Base-by-base conservation (phyloP, 2,329 filamentous ascomycete species). In the Incumbomyces delicatus region DNA sequence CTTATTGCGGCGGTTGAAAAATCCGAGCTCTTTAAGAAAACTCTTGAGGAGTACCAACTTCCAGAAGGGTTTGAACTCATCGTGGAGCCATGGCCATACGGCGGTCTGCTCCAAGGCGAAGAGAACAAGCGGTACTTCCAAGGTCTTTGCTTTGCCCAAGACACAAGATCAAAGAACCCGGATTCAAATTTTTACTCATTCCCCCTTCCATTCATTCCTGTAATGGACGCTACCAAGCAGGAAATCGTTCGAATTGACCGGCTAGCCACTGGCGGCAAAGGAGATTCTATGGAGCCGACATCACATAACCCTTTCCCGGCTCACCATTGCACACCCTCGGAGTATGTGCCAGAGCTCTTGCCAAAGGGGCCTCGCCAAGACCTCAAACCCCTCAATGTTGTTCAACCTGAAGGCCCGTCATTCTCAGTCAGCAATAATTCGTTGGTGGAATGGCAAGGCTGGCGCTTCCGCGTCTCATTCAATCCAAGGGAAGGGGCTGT, bases 401-500 rank as follows among this genome's bases (percentile, higher is more conserved):
- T 78, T 1, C 85, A 90, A 52, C 78, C 78, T 0, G 77, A 85
- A 27, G 83, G 83, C 0, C 74, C 81, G 0, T 83, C 78, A 1
- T 87, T 87, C 63, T 68, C 64, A 0, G 70, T 84, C 8, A 42
- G 68, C 36, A 65, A 75, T 55, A 68, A 69, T 46, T 36, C 17
- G n/a, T 55, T 67, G n/a, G 56, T 79, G 4, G 63, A 71, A 47
- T 82, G 79, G 79, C 77, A 82, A 60, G 80, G 83, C 55, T 86
- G 82, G 81, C 70, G 74, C 1, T 80, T 87, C 65, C 70, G 81
- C 10, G 72, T 88, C 2, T 49, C 50, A 31, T 85, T 83, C 66
- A 86, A 81, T 60, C 73, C 77, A 39, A 72, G 83, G 1, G 84
- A 87, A 61, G 83, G 83, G 4, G 75, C 79, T 8, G 81, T 83